phyloP scores from a whole-genome alignment of 1,139 yeast species.

The Debaryomyces coudertii region DNA sequence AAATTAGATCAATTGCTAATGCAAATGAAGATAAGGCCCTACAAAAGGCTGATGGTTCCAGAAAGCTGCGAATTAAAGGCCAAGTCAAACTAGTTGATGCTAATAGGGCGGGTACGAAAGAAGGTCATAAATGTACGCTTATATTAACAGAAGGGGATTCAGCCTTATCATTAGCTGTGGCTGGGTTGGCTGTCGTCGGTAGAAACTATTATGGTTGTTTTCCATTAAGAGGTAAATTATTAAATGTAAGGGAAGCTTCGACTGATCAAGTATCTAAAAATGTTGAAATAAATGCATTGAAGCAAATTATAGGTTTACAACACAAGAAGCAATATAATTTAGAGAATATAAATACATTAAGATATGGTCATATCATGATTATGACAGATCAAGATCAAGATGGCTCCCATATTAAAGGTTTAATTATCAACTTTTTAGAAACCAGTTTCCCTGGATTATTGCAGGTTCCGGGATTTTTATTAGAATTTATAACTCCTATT shows the following conservation, averaged over 20 bases:
- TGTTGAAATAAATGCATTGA: slow-evolving; percentile 91
- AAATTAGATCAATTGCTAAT: slow-evolving; percentile 78
- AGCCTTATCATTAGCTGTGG: slow-evolving; percentile 89
- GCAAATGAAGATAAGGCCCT: slow-evolving; percentile 88
- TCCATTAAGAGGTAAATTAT: slow-evolving; percentile 92
- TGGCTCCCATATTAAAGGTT: slow-evolving; percentile 97
- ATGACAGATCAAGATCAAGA: slow-evolving; percentile 99
- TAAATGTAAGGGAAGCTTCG: slow-evolving; percentile 95
- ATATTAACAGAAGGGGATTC: slow-evolving; percentile 98
- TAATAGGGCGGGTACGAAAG: slow-evolving; percentile 92
- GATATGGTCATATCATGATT: slow-evolving; percentile 97
- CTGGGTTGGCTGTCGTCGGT: slow-evolving; percentile 95
- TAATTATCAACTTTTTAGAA: slow-evolving; percentile 90
- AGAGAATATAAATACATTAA: slow-evolving; percentile 68
- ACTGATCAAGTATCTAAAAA: slow-evolving; percentile 92
- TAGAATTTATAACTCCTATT: slow-evolving; percentile 96
- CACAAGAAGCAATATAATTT: slow-evolving; percentile 77
- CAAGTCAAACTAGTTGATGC: slow-evolving; percentile 94
- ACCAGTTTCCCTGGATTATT: slow-evolving; percentile 93
- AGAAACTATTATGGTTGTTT: slow-evolving; percentile 94
- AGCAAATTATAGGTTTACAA: slow-evolving; percentile 93
- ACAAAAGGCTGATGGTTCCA: slow-evolving; percentile 88
- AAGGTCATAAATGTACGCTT: slow-evolving; percentile 88
- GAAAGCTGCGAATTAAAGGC: slow-evolving; percentile 83
- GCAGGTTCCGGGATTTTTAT: slow-evolving; percentile 86